Percentiles rank a stretch among this genome's conserved stretches.
phyloP scores from a whole-genome alignment of 1,139 yeast genomes.

The Yamadazyma conglobata region DNA sequence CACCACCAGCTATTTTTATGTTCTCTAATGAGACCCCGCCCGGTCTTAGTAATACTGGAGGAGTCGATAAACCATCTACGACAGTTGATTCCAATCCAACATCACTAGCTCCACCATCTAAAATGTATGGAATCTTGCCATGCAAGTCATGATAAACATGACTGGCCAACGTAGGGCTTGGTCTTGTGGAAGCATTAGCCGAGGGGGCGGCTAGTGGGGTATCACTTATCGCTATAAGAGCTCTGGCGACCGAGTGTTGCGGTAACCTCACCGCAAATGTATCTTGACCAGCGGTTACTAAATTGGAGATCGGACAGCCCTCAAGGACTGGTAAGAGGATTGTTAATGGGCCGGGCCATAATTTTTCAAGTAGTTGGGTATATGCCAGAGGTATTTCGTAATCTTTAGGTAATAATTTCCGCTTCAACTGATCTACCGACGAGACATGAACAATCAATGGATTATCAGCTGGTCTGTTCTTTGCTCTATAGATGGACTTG shows the following conservation, averaged over 20 bases:
- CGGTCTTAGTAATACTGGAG: constrained; percentile 88
- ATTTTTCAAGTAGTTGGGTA: constrained; percentile 53
- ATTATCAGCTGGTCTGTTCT: constrained; percentile 91
- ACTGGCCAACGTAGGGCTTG: constrained; percentile 84
- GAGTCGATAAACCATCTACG: constrained; percentile 77
- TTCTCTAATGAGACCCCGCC: constrained; percentile 89
- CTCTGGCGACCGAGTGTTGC: constrained; percentile 82
- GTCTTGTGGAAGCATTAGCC: constrained; percentile 93
- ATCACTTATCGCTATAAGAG: constrained; percentile 81
- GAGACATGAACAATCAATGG: constrained; percentile 90
- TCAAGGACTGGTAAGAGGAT: constrained; percentile 67
- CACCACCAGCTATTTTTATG: constrained; percentile 60
- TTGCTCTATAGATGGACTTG: constrained; percentile 72
- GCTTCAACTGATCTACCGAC: constrained; percentile 65
- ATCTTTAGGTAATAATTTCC: constrained; percentile 46
- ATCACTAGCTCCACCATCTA: constrained; percentile 88
- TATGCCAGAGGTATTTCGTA: constrained; percentile 65
- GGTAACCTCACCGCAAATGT: constrained; percentile 95
- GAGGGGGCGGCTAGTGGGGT: constrained; percentile 96
- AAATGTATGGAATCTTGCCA: constrained; percentile 76
- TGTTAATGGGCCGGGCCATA: constrained; percentile 97
- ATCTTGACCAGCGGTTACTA: constrained; percentile 81
- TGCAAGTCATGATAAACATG: constrained; percentile 81
- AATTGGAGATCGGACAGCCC: constrained; percentile 55
- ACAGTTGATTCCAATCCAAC: constrained; percentile 96